phyloP scores from a whole-genome alignment of 1,284 basidiomycete species.

The Filobasidium uniguttulatum region DNA sequence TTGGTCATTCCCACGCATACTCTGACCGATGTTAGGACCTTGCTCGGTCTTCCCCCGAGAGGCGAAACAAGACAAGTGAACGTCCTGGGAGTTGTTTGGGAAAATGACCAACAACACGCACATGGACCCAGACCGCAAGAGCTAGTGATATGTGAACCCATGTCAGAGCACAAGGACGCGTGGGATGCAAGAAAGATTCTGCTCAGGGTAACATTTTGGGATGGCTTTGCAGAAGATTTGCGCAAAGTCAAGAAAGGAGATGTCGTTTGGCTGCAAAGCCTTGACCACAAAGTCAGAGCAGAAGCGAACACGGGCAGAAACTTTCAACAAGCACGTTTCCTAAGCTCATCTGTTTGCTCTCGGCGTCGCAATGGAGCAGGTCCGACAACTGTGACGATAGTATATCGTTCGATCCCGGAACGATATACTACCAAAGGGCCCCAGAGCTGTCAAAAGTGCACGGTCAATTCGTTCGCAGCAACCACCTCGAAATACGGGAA shows the following conservation, averaged over 20 bases:
- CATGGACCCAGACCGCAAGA: background rate
- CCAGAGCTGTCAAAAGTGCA: too few relatives aligned
- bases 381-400: background rate
- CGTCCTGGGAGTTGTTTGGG: constrained; percentile 7
- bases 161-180: background rate
- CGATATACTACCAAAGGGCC: background rate
- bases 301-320: background rate
- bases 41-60: background rate
- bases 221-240: background rate
- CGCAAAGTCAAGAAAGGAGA: constrained; percentile 4
- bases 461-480: too few relatives aligned
- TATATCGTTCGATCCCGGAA: background rate
- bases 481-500: too few relatives aligned
- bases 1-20: background rate
- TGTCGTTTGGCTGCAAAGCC: constrained; percentile 9
- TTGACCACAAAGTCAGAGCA: background rate
- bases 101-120: background rate
- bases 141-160: constrained; percentile 2
- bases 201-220: constrained; percentile 5
- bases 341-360: background rate
- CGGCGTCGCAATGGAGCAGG: background rate
- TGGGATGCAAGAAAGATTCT: constrained; percentile 2
- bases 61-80: background rate
- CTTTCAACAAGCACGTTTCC: background rate
- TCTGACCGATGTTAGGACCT: background rate